Percentiles rank a stretch among this genome's conserved stretches.
These are phyloP conservation scores for Capsicum rhomboideum DNA, from an alignment of 257 asterid species.

Conservation along the genomic window DNA sequence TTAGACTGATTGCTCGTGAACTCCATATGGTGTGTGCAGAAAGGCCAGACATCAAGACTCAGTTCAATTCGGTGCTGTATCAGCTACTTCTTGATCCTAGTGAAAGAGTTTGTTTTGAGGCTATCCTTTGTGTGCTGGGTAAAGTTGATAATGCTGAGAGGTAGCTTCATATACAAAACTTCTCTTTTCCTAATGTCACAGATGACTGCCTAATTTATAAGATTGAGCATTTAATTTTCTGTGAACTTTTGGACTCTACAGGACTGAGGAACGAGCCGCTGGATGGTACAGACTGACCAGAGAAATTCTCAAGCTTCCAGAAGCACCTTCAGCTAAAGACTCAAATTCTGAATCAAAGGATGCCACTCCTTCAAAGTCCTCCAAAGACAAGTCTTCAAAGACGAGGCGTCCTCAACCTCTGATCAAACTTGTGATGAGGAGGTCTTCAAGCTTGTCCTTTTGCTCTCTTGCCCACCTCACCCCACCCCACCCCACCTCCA, in stretches of 20 bases:
- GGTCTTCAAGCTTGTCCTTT: conserved; percentile 32
- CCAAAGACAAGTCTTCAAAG: conserved; percentile 79
- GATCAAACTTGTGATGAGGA: conserved; percentile 98
- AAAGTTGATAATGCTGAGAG: conserved; percentile 85
- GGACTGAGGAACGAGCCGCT: conserved; percentile 97
- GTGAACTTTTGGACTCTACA: conserved; percentile 13
- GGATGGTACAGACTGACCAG: conserved; percentile 96
- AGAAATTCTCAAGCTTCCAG: conserved; percentile 93
- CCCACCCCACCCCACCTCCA: not conserved
- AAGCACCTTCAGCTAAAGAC: conserved; percentile 72
- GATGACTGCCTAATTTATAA: not conserved
- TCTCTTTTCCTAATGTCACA: not conserved
- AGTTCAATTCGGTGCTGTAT: conserved; percentile 77
- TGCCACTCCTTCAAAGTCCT: conserved; percentile 46
- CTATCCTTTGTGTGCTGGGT: conserved; percentile 89
- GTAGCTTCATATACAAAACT: conserved; percentile 24
- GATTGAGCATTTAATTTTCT: not conserved
- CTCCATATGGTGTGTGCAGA: conserved; percentile 36
- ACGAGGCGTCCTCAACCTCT: conserved; percentile 88
- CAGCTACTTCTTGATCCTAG: conserved; percentile 98
- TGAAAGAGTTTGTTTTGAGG: conserved; percentile 98
- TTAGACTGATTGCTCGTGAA: not conserved
- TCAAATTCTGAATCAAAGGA: conserved; percentile 58
- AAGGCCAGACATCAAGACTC: conserved; percentile 82
- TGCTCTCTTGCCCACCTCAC: not conserved